Percentiles rank a stretch among this genome's conserved stretches.
These are phyloP conservation scores for Termitomyces sp. DNA, from an alignment of 768 basidiomycete species.

Conservation along the genomic window DNA sequence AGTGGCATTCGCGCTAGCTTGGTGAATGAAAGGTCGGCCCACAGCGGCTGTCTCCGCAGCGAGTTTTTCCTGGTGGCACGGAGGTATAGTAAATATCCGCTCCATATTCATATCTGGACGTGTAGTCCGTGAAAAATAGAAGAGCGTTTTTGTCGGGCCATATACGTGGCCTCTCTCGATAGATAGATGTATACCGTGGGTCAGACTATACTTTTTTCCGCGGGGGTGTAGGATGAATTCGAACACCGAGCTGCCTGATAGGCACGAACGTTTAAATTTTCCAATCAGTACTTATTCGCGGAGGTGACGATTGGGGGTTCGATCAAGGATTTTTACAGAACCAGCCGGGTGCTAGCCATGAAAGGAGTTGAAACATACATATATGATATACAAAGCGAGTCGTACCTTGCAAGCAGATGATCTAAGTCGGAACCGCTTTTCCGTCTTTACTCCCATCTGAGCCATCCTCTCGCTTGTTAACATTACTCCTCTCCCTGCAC, in stretches of 20 bases:
- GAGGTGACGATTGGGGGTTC: slow-evolving; percentile 9
- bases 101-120: slow-evolving; percentile 12
- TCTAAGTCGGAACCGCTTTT: slow-evolving; percentile 38
- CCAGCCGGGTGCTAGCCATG: not conserved
- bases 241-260: slow-evolving; percentile 3
- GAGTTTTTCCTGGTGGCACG: slow-evolving; percentile 18
- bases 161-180: not conserved
- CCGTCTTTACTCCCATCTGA: slow-evolving; percentile 18
- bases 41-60: slow-evolving; percentile 7
- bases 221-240: slow-evolving; percentile 9
- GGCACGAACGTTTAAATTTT: not conserved
- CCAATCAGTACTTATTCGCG: slow-evolving; percentile 10
- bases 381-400: slow-evolving; percentile 5
- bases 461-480: slow-evolving; percentile 9
- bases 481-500: slow-evolving; percentile 6
- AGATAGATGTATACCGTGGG: slow-evolving; percentile 15
- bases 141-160: not conserved
- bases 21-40: not conserved
- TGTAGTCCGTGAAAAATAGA: slow-evolving; percentile 17
- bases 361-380: slow-evolving; percentile 17
- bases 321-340: slow-evolving; percentile 5
- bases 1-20: not conserved
- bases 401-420: slow-evolving; percentile 26
- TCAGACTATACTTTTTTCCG: slow-evolving; percentile 14
- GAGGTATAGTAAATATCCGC: slow-evolving; percentile 20